phyloP scores from a whole-genome alignment of 2,329 filamentous ascomycete species.

The Cephalotrichum gorgonifer region DNA sequence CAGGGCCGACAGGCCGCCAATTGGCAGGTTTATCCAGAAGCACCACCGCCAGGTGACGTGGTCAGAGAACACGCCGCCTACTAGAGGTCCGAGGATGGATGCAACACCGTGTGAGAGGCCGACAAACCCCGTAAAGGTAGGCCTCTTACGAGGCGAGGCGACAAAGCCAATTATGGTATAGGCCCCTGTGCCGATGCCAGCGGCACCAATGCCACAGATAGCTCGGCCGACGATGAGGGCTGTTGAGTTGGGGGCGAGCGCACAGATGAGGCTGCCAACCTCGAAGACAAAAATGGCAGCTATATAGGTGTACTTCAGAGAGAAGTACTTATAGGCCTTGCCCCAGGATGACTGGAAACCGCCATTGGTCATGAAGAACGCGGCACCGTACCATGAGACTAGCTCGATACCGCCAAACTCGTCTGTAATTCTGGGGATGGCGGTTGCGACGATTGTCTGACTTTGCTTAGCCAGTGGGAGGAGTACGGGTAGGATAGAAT shows the following conservation, averaged over 20 bases:
- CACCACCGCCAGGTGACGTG: constrained; percentile 20
- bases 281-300: constrained; percentile 40
- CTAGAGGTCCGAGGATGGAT: constrained; percentile 12
- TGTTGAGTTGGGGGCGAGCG: constrained; percentile 29
- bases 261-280: constrained; percentile 41
- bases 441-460: constrained; percentile 30
- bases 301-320: constrained; percentile 39
- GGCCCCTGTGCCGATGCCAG: constrained; percentile 36
- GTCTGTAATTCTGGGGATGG: constrained; percentile 31
- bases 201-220: constrained; percentile 33
- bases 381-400: constrained; percentile 42
- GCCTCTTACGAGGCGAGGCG: constrained; percentile 14
- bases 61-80: constrained; percentile 15
- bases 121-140: constrained; percentile 23
- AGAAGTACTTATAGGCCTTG: constrained; percentile 34
- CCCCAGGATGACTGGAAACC: constrained; percentile 33
- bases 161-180: constrained; percentile 27
- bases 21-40: constrained; percentile 20
- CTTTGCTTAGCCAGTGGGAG: too few relatives aligned
- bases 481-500: too few relatives aligned
- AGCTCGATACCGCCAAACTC: constrained; percentile 32
- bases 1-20: constrained; percentile 16
- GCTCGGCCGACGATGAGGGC: constrained; percentile 41
- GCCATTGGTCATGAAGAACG: constrained; percentile 39
- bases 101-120: constrained; percentile 25